A percentile compares a stretch with the other conserved stretches of the same genome.
phyloP scores from a whole-genome alignment of 2,329 filamentous ascomycete species.

The Rhynchosporium secalis region DNA sequence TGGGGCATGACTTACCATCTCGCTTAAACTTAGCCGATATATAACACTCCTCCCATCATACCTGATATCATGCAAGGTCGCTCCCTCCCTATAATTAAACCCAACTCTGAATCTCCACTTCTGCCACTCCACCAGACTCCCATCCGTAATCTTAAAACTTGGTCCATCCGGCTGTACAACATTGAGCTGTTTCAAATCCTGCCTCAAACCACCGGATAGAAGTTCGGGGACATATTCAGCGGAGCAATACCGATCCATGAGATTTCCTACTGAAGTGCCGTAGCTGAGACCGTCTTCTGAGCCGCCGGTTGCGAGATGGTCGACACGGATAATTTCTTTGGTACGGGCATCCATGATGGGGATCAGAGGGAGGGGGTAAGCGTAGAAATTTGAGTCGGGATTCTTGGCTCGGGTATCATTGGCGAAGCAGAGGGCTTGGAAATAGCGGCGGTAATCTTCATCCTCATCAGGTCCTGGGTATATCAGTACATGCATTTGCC shows the following conservation, averaged over 20 bases:
- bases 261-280: slow-evolving; percentile 46
- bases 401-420: slow-evolving; percentile 41
- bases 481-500: neutral
- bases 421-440: slow-evolving; percentile 56
- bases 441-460: slow-evolving; percentile 51
- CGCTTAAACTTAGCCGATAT: slow-evolving; percentile 58
- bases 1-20: slow-evolving; percentile 47
- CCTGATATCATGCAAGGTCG: slow-evolving; percentile 59
- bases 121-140: slow-evolving; percentile 50
- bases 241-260: slow-evolving; percentile 45
- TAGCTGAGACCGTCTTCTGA: slow-evolving; percentile 44
- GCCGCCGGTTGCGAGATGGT: slow-evolving; percentile 45
- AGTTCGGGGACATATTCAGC: slow-evolving; percentile 45
- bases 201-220: slow-evolving; percentile 42
- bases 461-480: slow-evolving; percentile 42
- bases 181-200: slow-evolving; percentile 58
- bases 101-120: slow-evolving; percentile 63
- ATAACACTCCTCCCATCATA: slow-evolving; percentile 61
- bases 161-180: slow-evolving; percentile 63
- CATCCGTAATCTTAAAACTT: slow-evolving; percentile 54
- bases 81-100: slow-evolving; percentile 61
- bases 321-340: slow-evolving; percentile 49
- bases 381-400: slow-evolving; percentile 47
- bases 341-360: slow-evolving; percentile 51
- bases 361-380: slow-evolving; percentile 50